Conservation (phyloP, 1,284 basidiomycete species). For the Cutaneotrichosporon cavernicola region DNA sequence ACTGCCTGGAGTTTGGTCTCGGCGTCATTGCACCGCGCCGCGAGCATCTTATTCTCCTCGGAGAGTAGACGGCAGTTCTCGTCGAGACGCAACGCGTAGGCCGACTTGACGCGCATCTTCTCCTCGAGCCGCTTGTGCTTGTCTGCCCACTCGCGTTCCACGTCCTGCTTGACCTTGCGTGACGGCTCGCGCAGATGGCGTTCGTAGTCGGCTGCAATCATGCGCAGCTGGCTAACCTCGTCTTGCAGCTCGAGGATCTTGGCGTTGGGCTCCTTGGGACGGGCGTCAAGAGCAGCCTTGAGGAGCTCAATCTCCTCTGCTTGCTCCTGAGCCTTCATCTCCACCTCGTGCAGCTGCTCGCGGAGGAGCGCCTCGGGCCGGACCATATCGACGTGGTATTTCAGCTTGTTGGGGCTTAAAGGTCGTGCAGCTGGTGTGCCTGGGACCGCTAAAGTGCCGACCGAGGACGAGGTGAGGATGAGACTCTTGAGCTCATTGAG, state of each 20-base stretch:
- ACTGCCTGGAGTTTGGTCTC: conserved; percentile 46
- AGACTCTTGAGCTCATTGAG: conserved; percentile 82
- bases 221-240: conserved; percentile 45
- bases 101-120: conserved; percentile 56
- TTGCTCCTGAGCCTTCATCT: conserved; percentile 71
- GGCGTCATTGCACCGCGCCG: conserved; percentile 39
- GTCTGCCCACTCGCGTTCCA: conserved; percentile 71
- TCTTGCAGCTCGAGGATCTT: conserved; percentile 48
- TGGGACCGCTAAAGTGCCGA: conserved; percentile 40
- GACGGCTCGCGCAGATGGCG: conserved; percentile 65
- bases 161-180: conserved; percentile 70
- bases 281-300: conserved; percentile 46
- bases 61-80: conserved; percentile 44
- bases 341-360: conserved; percentile 75
- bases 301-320: conserved; percentile 69
- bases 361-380: conserved; percentile 75
- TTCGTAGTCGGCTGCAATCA: conserved; percentile 52
- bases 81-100: conserved; percentile 49
- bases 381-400: conserved; percentile 64
- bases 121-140: conserved; percentile 64
- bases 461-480: conserved; percentile 77
- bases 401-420: conserved; percentile 71
- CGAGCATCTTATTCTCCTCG: conserved; percentile 38
- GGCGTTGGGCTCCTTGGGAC: conserved; percentile 43
- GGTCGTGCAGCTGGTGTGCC: conserved; percentile 61